These are phyloP conservation scores for Eucalyptus marginata DNA, from an alignment of 345 rosid genomes.

Conservation along the genomic window DNA sequence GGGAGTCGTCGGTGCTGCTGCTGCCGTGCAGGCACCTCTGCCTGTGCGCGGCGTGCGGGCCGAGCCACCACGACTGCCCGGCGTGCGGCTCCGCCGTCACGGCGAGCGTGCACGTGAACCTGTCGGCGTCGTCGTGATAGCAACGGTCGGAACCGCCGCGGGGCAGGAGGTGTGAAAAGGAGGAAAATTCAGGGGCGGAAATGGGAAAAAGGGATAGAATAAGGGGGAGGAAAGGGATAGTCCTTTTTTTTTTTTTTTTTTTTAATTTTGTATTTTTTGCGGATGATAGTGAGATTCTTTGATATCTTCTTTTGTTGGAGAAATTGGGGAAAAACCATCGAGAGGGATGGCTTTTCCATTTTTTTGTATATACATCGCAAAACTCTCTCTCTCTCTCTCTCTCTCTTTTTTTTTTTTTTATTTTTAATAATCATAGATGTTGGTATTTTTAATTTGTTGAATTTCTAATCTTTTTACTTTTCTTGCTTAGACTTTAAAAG, in stretches of 20 bases:
- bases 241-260: not conserved
- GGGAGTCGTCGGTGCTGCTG: slow-evolving; percentile 61
- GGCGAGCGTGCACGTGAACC: slow-evolving; percentile 57
- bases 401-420: not conserved
- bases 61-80: not conserved
- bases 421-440: not conserved
- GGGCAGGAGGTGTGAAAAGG: not conserved
- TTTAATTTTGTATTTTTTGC: not conserved
- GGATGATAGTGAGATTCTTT: not conserved
- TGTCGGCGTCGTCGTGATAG: slow-evolving; percentile 25
- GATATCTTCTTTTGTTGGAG: not conserved
- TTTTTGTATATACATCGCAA: not conserved
- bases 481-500: not conserved
- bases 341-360: not conserved
- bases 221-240: not conserved
- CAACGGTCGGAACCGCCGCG: not conserved
- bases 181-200: not conserved
- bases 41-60: slow-evolving; percentile 21
- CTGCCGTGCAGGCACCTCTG: slow-evolving; percentile 85
- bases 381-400: not conserved
- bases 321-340: not conserved
- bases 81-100: not conserved
- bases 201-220: not conserved
- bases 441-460: not conserved
- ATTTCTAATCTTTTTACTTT: not conserved